Percentiles rank a stretch among this genome's conserved stretches.
Evolutionary conservation across 139 green algal species (phyloP).

Genomic region (Spirogloea muscicola): DNA sequence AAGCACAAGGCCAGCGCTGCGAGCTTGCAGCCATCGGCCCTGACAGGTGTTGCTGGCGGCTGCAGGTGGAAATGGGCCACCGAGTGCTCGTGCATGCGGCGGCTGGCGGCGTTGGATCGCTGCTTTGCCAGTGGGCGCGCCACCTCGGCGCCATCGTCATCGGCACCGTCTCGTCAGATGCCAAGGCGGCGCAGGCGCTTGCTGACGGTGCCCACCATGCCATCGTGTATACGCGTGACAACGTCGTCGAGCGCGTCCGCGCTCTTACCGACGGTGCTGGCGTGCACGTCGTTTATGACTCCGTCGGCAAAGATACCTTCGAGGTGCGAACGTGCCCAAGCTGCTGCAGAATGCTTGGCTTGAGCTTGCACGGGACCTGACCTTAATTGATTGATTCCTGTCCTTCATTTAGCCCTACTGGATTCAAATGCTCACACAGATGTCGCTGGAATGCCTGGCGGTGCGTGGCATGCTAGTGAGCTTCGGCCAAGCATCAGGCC

Average conservation of each 20-base stretch:
- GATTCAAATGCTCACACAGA: background rate
- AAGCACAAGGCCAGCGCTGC: too few species aligned
- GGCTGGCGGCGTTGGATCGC: slow-evolving; percentile 16
- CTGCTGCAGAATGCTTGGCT: background rate
- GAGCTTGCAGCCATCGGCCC: too few species aligned
- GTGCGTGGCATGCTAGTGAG: slow-evolving; percentile 9
- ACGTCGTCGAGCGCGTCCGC: slow-evolving; percentile 30
- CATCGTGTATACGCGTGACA: slow-evolving; percentile 15
- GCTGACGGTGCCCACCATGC: slow-evolving; percentile 21
- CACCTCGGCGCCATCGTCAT: slow-evolving; percentile 22
- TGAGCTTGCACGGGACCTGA: background rate
- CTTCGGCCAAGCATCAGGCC: slow-evolving; percentile 22
- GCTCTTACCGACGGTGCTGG: slow-evolving; percentile 22
- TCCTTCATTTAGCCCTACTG: background rate
- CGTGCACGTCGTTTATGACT: slow-evolving; percentile 39
- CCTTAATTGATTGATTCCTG: background rate
- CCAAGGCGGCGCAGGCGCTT: slow-evolving; percentile 16
- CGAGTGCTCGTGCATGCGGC: slow-evolving; percentile 34
- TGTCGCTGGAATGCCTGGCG: slow-evolving; percentile 25
- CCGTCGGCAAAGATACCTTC: slow-evolving; percentile 38
- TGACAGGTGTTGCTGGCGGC: too few species aligned
- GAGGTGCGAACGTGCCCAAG: slow-evolving; percentile 1
- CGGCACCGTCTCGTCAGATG: slow-evolving; percentile 29
- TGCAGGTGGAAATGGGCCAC: slow-evolving; percentile 25
- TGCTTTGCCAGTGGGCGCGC: slow-evolving; percentile 23